A percentile compares a stretch with the other conserved stretches of the same genome.
These are phyloP conservation scores for Penicillium decumbens DNA, from an alignment of 2,329 filamentous ascomycete genomes.

Conservation along the genomic window DNA sequence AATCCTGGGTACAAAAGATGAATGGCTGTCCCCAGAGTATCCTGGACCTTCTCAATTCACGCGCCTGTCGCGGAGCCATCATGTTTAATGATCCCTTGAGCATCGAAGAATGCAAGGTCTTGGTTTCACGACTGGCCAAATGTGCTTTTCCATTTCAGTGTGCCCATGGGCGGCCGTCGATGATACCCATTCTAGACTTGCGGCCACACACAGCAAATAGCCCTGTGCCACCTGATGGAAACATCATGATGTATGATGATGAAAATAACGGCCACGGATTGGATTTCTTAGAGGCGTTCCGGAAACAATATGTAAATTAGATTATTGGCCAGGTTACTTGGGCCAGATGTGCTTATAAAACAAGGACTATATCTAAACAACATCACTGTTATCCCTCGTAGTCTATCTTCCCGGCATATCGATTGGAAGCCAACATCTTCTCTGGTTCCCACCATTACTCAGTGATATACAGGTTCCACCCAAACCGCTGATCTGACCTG, in stretches of 20 bases:
- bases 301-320: constrained; percentile 12
- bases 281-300: constrained; percentile 18
- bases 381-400: background rate
- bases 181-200: constrained; percentile 43
- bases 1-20: constrained; percentile 58
- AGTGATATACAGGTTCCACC: background rate
- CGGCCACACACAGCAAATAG: constrained; percentile 4
- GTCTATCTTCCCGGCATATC: background rate
- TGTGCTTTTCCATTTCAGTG: constrained; percentile 50
- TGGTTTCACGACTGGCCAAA: constrained; percentile 37
- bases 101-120: constrained; percentile 35
- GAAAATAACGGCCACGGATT: constrained; percentile 3
- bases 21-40: constrained; percentile 69
- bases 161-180: constrained; percentile 48
- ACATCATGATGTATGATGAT: background rate
- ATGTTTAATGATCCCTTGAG: constrained; percentile 49
- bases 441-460: background rate
- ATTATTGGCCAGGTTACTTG: background rate
- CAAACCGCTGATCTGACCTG: background rate
- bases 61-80: constrained; percentile 47
- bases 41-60: constrained; percentile 56
- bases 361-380: background rate
- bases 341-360: background rate
- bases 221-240: background rate
- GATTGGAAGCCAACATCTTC: background rate